Base-by-base conservation (phyloP, 257 asterid genomes). In the Solanum sparsipilum region DNA sequence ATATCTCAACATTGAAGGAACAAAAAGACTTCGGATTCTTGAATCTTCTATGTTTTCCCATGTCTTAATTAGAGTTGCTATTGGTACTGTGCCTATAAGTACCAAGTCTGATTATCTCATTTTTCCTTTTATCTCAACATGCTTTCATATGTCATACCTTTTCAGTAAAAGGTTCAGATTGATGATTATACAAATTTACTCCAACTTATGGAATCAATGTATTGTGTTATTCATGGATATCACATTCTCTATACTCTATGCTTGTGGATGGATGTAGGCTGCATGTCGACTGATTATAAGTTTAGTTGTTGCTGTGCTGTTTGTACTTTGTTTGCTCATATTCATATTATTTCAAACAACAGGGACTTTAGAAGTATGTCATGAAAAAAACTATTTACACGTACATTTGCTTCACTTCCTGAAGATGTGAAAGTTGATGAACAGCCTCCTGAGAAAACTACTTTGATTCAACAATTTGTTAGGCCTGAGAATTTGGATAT, bases 291-390 rank as follows among this genome's bases (percentile, higher is more conserved):
- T 48, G 70, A 18, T 46, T 31, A 82, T 29, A 9, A 48, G 41
- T 48, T 29, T 18, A 18, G 6, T 82, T 81, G 11, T 81, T 29
- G 39, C 29, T 48, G 70, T 48, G 85, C 7, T 46, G 70, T 29
- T 52, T 18, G 39, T 29, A 82, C 20, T 9, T 48, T 41, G 75
- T 60, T 35, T 52, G 44, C 48, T 84, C 60, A 34, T 44, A 15
- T 84, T 16, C 35, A 48, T 86, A 84, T 79, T 84, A 58, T 89
- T 90, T 87, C 48, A 76, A 74, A 89, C 91, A 86, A 76, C 94
- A 96, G 99, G 98, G 98, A 84, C 94, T 95, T 89, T 96, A 96
- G 92, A 96, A 96, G 89, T 96, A 96, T 92, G 93, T 94, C 86
- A 94, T 95, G 99, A 96, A 96, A 0, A 52, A 96, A 96, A 92